Evolutionary conservation across 305 asterid genomes (phyloP).

Genomic region (Fraxinus sp.): DNA sequence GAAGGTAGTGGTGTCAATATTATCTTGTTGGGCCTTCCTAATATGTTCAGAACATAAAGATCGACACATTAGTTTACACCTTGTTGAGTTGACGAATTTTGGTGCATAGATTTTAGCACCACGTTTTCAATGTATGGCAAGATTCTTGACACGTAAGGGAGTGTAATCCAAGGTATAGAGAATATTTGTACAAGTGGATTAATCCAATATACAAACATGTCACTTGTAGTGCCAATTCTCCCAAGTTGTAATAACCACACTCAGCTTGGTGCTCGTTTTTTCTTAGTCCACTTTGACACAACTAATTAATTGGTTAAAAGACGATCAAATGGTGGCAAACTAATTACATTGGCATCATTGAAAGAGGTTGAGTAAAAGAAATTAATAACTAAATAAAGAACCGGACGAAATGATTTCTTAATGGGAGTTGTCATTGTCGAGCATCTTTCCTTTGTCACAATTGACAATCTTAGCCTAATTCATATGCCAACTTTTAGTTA

Average conservation of each 20-base stretch:
- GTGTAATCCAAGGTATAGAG: neutral
- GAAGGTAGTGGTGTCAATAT: neutral
- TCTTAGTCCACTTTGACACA: neutral
- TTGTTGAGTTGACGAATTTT: neutral
- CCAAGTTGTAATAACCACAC: neutral
- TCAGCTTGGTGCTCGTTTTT: neutral
- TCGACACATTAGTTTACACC: neutral
- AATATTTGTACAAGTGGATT: neutral
- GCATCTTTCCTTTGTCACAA: neutral
- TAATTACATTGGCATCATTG: neutral
- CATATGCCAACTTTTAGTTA: neutral
- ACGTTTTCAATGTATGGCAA: neutral
- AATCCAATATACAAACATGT: neutral
- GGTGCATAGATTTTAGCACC: neutral
- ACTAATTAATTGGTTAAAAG: neutral
- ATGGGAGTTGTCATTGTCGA: neutral
- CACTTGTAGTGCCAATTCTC: neutral
- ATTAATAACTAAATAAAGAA: neutral
- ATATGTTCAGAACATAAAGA: neutral
- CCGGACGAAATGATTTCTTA: neutral
- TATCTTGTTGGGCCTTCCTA: neutral
- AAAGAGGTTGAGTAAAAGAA: neutral
- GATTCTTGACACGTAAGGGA: neutral
- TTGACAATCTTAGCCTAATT: neutral
- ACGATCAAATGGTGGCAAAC: neutral